These are phyloP conservation scores for Aspergillus sparsus DNA, from an alignment of 495 filamentous ascomycete genomes.

Conservation along the genomic window DNA sequence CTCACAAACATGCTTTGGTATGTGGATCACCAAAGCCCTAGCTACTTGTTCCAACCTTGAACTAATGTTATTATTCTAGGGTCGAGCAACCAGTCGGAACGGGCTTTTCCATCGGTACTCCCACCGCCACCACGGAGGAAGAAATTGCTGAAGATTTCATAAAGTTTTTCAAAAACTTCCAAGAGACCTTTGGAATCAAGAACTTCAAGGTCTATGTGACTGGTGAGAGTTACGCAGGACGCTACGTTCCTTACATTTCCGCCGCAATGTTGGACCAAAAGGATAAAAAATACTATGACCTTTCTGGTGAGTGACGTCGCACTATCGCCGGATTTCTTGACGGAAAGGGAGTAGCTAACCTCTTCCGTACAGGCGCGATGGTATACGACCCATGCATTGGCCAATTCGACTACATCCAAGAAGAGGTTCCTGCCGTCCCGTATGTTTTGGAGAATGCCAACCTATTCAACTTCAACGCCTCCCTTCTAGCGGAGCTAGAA, in stretches of 20 bases:
- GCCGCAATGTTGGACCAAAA: slow-evolving; percentile 53
- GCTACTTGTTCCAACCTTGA: not conserved
- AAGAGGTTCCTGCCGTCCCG: slow-evolving; percentile 47
- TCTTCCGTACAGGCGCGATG: slow-evolving; percentile 33
- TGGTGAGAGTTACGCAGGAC: slow-evolving; percentile 61
- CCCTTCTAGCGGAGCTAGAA: slow-evolving; percentile 51
- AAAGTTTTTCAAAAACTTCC: slow-evolving; percentile 65
- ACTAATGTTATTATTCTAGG: slow-evolving; percentile 24
- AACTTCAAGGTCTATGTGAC: slow-evolving; percentile 63
- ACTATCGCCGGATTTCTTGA: not conserved
- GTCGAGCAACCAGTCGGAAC: slow-evolving; percentile 60
- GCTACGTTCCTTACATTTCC: slow-evolving; percentile 58
- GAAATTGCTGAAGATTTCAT: slow-evolving; percentile 61
- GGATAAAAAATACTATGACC: slow-evolving; percentile 50
- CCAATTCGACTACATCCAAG: slow-evolving; percentile 41
- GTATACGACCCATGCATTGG: slow-evolving; percentile 47
- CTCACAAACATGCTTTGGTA: slow-evolving; percentile 65
- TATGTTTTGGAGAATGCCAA: slow-evolving; percentile 53
- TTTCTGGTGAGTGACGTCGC: slow-evolving; percentile 13
- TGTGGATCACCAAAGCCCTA: not conserved
- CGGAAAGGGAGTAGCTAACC: not conserved
- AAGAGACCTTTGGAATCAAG: slow-evolving; percentile 60
- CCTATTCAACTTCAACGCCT: slow-evolving; percentile 59
- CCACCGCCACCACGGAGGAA: slow-evolving; percentile 54
- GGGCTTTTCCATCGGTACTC: slow-evolving; percentile 57